Conservation (phyloP, 1,284 basidiomycete genomes). For the Rhodofomes roseus region DNA sequence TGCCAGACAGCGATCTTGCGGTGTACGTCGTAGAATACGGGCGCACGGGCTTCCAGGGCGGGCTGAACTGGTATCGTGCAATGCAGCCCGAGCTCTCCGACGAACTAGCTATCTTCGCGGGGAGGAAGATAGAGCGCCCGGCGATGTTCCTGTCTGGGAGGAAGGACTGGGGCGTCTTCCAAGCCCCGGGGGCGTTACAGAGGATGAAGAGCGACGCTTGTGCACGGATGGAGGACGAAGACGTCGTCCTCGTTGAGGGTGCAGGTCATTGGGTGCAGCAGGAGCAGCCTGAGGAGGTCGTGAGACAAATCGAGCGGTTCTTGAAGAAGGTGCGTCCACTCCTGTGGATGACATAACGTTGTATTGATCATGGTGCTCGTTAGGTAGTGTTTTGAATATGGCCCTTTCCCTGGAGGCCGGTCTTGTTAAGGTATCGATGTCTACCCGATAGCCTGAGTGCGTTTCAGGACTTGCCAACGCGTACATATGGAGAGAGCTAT, state of each 20-base stretch:
- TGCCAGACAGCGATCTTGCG: slow-evolving; percentile 43
- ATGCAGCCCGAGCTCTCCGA: slow-evolving; percentile 14
- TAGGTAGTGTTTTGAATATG: no score
- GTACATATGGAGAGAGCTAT: no score
- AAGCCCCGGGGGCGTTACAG: slow-evolving; percentile 45
- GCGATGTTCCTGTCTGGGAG: slow-evolving; percentile 52
- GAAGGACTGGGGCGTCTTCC: slow-evolving; percentile 58
- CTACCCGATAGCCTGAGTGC: no score
- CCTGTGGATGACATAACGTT: neutral
- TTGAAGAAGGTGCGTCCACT: slow-evolving; percentile 20
- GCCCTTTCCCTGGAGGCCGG: no score
- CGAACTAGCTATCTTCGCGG: slow-evolving; percentile 23
- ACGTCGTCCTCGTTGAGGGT: slow-evolving; percentile 49
- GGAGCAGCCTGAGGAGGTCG: slow-evolving; percentile 31
- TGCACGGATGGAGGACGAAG: slow-evolving; percentile 32
- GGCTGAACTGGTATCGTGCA: slow-evolving; percentile 51
- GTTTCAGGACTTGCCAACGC: no score
- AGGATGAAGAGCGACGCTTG: slow-evolving; percentile 36
- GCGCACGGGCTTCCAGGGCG: slow-evolving; percentile 60
- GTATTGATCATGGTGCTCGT: no score
- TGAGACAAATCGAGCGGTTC: slow-evolving; percentile 34
- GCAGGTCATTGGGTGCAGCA: slow-evolving; percentile 66
- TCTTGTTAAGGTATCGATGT: no score
- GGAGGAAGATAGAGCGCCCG: slow-evolving; percentile 43
- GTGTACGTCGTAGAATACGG: slow-evolving; percentile 48